These are phyloP conservation scores for Asparagopsis taxiformis DNA, from an alignment of 31 red algal genomes.

Conservation along the genomic window DNA sequence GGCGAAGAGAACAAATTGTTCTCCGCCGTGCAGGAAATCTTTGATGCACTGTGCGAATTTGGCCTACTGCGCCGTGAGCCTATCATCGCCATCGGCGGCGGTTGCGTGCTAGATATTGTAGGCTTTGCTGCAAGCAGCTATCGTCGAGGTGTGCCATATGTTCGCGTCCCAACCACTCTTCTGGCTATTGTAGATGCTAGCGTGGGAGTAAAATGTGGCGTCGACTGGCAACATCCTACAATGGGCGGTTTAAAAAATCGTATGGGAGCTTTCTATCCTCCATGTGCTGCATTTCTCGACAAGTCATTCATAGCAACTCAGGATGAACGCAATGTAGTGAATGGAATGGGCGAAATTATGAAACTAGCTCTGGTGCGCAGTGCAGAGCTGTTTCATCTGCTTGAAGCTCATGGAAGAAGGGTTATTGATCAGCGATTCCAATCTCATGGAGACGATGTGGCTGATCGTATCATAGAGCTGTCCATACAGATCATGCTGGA, in stretches of 20 bases:
- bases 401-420: slow-evolving; percentile 76
- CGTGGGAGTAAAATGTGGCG: slow-evolving; percentile 95
- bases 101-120: slow-evolving; percentile 87
- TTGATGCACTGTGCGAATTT: slow-evolving; percentile 82
- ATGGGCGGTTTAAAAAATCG: slow-evolving; percentile 87
- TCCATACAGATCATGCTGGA: slow-evolving; percentile 94
- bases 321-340: slow-evolving; percentile 82
- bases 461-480: slow-evolving; percentile 85
- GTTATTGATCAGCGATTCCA: slow-evolving; percentile 77
- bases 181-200: slow-evolving; percentile 96
- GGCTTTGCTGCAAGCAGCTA: slow-evolving; percentile 91
- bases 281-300: slow-evolving; percentile 83
- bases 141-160: slow-evolving; percentile 89
- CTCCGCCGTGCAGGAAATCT: slow-evolving; percentile 65
- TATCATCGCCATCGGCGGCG: slow-evolving; percentile 94
- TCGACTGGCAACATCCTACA: slow-evolving; percentile 76
- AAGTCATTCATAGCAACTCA: slow-evolving; percentile 82
- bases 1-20: slow-evolving; percentile 90
- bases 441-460: slow-evolving; percentile 30
- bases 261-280: slow-evolving; percentile 95
- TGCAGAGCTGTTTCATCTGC: slow-evolving; percentile 74
- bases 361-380: slow-evolving; percentile 90
- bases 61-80: slow-evolving; percentile 90
- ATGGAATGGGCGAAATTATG: slow-evolving; percentile 95
- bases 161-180: slow-evolving; percentile 94